Percentiles rank a stretch among this genome's conserved stretches.
These are phyloP conservation scores for Globisporangium lucens DNA, from an alignment of 352 stramenopile species.

Conservation along the genomic window DNA sequence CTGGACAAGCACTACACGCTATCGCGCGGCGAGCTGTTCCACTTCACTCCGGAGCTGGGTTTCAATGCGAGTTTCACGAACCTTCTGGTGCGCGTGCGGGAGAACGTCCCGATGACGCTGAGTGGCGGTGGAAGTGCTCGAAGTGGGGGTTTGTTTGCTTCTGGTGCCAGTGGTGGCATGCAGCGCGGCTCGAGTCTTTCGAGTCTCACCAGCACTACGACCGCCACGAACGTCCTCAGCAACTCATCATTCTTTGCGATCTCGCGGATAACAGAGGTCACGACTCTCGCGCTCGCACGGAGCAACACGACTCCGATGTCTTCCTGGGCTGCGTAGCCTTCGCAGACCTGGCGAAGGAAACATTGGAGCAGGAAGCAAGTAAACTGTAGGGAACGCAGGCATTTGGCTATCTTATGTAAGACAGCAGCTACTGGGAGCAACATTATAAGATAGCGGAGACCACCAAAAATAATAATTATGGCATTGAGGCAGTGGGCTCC, in stretches of 20 bases:
- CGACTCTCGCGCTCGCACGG: background rate
- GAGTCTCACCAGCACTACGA: background rate
- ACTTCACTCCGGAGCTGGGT: constrained; percentile 77
- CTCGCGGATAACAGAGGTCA: background rate
- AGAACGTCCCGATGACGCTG: constrained; percentile 28
- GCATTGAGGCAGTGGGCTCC: background rate
- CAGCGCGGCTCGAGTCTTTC: background rate
- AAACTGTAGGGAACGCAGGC: background rate
- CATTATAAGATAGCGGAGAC: background rate
- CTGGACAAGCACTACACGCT: constrained; percentile 82
- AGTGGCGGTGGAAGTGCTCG: background rate
- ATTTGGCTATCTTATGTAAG: background rate
- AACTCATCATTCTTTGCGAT: constrained; percentile 4
- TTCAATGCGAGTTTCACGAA: constrained; percentile 73
- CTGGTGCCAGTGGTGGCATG: background rate
- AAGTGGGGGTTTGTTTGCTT: background rate
- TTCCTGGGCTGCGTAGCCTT: background rate
- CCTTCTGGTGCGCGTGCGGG: constrained; percentile 41
- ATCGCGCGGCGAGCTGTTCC: constrained; percentile 57
- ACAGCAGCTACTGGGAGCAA: background rate
- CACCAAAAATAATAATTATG: background rate
- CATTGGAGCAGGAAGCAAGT: background rate
- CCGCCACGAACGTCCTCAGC: background rate
- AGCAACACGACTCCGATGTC: constrained; percentile 7
- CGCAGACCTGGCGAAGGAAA: background rate